A percentile compares a stretch with the other conserved stretches of the same genome.
phyloP scores from a whole-genome alignment of 2,329 filamentous ascomycete species.

The Colletotrichum agaves region DNA sequence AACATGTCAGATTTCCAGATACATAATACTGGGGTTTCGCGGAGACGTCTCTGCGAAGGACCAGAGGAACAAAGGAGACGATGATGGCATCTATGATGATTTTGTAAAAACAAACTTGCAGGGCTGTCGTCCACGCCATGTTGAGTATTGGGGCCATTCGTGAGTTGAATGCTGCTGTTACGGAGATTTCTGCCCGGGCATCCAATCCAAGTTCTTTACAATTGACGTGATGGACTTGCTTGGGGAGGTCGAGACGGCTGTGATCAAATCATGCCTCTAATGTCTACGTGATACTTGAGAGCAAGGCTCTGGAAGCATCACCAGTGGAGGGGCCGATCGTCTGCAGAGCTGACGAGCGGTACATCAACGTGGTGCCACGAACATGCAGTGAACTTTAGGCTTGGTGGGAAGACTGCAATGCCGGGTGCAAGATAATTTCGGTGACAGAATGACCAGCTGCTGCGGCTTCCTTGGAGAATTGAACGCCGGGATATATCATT shows the following conservation, averaged over 20 bases:
- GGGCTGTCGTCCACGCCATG: no score
- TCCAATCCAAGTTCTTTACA: background rate
- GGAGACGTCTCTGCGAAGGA: conserved; percentile 1
- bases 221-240: background rate
- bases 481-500: no score
- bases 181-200: background rate
- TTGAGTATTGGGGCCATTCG: no score
- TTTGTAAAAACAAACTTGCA: background rate
- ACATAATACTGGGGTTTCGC: background rate
- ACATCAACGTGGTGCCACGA: background rate
- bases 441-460: no score
- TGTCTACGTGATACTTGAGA: conserved; percentile 5
- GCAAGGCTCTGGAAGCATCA: background rate
- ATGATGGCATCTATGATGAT: background rate
- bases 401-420: no score
- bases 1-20: background rate
- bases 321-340: background rate
- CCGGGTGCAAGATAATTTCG: no score
- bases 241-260: background rate
- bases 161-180: no score
- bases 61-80: no score
- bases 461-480: no score
- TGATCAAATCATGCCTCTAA: background rate
- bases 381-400: no score
- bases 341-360: background rate